Evolutionary conservation across 148 eudicot genomes (phyloP).

Genomic region (Amaranthus hypochondriacus): DNA sequence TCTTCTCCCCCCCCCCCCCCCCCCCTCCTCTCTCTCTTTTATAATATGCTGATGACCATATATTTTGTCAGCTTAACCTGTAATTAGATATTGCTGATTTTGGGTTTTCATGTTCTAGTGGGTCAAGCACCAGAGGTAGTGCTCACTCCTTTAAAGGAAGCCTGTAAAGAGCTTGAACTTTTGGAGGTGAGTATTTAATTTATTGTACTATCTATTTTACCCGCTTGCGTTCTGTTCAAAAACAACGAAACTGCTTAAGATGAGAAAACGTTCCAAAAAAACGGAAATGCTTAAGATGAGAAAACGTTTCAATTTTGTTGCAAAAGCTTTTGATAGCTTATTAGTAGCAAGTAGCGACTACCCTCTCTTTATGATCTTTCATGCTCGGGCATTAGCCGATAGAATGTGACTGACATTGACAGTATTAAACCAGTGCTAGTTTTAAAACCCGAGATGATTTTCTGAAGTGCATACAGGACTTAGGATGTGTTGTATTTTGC

Average conservation of each 20-base stretch:
- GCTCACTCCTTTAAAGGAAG: constrained; percentile 67
- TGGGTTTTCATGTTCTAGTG: constrained; percentile 33
- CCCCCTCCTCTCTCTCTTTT: neutral
- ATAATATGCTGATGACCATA: neutral
- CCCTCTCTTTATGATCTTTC: neutral
- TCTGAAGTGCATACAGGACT: neutral
- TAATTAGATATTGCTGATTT: constrained; percentile 13
- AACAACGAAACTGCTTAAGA: neutral
- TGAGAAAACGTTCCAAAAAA: neutral
- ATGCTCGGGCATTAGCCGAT: neutral
- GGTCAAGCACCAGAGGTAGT: constrained; percentile 58
- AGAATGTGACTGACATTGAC: neutral
- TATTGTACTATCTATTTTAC: neutral
- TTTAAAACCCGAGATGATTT: neutral
- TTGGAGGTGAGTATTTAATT: constrained; percentile 57
- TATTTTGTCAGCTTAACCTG: neutral
- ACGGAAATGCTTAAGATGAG: neutral
- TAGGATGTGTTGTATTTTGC: constrained; percentile 11
- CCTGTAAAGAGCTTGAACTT: constrained; percentile 71
- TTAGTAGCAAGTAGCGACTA: neutral
- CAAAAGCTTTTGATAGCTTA: neutral
- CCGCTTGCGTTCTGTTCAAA: neutral
- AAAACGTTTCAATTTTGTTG: neutral
- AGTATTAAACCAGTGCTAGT: neutral
- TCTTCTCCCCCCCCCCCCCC: neutral